A percentile compares a stretch with the other conserved stretches of the same genome.
Evolutionary conservation across 1,284 basidiomycete species (phyloP).

Genomic region (Athelia sp.): DNA sequence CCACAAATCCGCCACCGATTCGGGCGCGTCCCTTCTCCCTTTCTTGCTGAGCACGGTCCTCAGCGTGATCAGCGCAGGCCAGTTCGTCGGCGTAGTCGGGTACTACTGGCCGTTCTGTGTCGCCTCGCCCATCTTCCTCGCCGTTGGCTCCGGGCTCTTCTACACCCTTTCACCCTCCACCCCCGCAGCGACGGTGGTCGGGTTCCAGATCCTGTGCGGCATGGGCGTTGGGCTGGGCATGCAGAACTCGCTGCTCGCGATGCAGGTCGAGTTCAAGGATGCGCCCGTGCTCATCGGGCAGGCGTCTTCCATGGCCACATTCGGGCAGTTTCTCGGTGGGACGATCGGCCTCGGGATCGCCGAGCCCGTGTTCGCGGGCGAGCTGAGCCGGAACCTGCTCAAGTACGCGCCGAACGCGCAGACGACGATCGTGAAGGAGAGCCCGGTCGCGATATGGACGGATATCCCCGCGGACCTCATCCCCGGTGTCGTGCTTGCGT

Average conservation of each 20-base stretch:
- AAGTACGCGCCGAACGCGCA: slow-evolving; percentile 9
- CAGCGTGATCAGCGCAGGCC: slow-evolving; percentile 31
- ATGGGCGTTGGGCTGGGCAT: slow-evolving; percentile 12
- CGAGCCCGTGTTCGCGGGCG: slow-evolving; percentile 10
- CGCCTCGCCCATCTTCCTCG: slow-evolving; percentile 11
- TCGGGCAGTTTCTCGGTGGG: too few species aligned
- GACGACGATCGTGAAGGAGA: too few species aligned
- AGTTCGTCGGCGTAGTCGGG: slow-evolving; percentile 17
- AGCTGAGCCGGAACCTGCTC: slow-evolving; percentile 6
- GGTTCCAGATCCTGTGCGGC: slow-evolving; percentile 33
- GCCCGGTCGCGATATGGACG: too few species aligned
- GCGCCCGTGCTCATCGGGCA: too few species aligned
- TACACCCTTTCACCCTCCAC: slow-evolving; percentile 32
- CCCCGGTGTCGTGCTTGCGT: slow-evolving; percentile 3
- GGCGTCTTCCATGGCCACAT: slow-evolving; percentile 10
- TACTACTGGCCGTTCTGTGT: slow-evolving; percentile 20
- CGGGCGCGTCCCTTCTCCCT: slow-evolving; percentile 38
- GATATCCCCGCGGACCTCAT: slow-evolving; percentile 4
- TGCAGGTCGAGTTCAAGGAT: too few species aligned
- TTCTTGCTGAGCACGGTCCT: slow-evolving; percentile 33
- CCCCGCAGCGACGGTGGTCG: slow-evolving; percentile 27
- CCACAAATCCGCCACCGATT: slow-evolving; percentile 27
- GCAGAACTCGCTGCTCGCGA: background rate
- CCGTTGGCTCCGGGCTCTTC: slow-evolving; percentile 36
- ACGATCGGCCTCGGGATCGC: too few species aligned